Base-by-base conservation (phyloP, 2,329 filamentous ascomycete species). In the Xylariaceae sp. region DNA sequence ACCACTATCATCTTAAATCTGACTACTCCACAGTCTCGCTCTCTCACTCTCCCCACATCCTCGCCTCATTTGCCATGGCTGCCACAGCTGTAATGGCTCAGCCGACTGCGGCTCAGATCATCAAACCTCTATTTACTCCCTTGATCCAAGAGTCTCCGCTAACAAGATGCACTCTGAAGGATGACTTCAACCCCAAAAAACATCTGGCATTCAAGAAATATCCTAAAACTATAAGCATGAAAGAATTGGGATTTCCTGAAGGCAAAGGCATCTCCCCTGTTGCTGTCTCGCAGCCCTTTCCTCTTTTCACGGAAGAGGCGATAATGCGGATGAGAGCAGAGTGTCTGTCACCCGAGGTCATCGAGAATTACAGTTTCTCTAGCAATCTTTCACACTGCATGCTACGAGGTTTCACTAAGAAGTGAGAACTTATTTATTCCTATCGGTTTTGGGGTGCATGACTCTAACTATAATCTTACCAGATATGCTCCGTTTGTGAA, bases 401-500 rank as follows among this genome's bases (percentile, higher is more conserved):
- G 40, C 50, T 61, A 2, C 55, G 60, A 50, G 60, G 60, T 3
- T 63, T 61, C 43, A 59, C 58, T 7, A 58, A 57, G 43, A 63
- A 76, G 77, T 83, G 67, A 68, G 36, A 75, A 69, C 10, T 2
- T 27, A 16, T 36, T n/a, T 32, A n/a, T 14, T 14, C 7, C 10
- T 19, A n/a, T 10, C 16, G 3, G 8, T 6, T 32, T 12, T 29
- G 33, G 32, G 17, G 19, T 20, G 34, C n/a, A 8, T 25, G 7
- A 22, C 42, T 23, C 44, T 59, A 38, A 59, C 40, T 8, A 22
- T 36, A 5, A 8, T 52, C 34, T 54, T 38, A 45, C 22, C 48
- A 80, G 77, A 48, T 75, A 77, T 55, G 81, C 81, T 1, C 82
- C 82, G 1, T 86, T 86, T 53, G 74, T 79, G 4, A 82, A 83